A percentile compares a stretch with the other conserved stretches of the same genome.
Evolutionary conservation across 495 filamentous ascomycete species (phyloP).

Genomic region (Talaromyces wortmannii): DNA sequence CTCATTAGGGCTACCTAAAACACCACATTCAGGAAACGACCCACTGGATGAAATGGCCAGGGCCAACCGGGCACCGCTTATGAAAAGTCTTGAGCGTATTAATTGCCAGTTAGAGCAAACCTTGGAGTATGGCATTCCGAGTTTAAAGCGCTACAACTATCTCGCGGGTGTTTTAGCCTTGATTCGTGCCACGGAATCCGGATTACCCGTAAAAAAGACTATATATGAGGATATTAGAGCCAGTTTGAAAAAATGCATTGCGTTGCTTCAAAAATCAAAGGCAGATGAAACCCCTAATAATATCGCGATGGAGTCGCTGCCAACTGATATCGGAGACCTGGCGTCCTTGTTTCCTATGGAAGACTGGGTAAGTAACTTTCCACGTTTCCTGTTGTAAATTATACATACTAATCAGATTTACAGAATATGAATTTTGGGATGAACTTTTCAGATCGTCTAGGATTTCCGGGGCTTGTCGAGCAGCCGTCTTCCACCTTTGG

Average conservation of each 20-base stretch:
- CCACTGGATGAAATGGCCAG: slow-evolving; percentile 8
- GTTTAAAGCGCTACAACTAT: slow-evolving; percentile 15
- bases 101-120: slow-evolving; percentile 13
- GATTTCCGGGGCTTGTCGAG: not conserved
- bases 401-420: not conserved
- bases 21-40: not conserved
- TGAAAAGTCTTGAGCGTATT: slow-evolving; percentile 13
- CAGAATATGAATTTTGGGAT: not conserved
- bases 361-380: not conserved
- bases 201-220: slow-evolving; percentile 5
- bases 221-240: slow-evolving; percentile 10
- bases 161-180: slow-evolving; percentile 11
- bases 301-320: not conserved
- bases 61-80: slow-evolving; percentile 9
- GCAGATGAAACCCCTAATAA: not conserved
- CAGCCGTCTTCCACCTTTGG: not conserved
- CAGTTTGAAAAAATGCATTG: slow-evolving; percentile 7
- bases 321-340: not conserved
- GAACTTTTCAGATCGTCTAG: not conserved
- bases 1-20: not conserved
- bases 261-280: not conserved
- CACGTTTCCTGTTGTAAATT: not conserved
- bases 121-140: slow-evolving; percentile 11
- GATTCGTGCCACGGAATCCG: slow-evolving; percentile 15
- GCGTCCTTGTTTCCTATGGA: not conserved